Evolutionary conservation across 208 protist species (phyloP).

Genomic region (Trypanosoma boissoni): DNA sequence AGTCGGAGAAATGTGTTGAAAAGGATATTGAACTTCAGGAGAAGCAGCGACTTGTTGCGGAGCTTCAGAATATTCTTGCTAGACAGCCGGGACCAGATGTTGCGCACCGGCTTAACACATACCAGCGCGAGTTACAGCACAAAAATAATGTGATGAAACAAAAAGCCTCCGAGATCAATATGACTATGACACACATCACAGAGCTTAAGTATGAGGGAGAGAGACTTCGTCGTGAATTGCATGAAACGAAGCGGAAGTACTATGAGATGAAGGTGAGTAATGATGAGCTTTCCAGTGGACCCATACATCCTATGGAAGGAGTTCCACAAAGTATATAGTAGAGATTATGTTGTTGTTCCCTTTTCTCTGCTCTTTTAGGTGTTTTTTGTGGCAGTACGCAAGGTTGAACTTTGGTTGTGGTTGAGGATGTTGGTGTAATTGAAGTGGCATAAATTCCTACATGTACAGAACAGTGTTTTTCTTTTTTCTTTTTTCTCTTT

Average conservation of each 20-base stretch:
- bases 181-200: conserved; percentile 76
- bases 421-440: background rate
- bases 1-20: conserved; percentile 97
- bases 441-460: background rate
- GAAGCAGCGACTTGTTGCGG: conserved; percentile 94
- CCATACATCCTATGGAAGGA: background rate
- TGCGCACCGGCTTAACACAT: conserved; percentile 92
- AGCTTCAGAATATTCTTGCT: conserved; percentile 94
- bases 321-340: background rate
- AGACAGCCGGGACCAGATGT: conserved; percentile 94
- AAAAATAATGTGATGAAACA: conserved; percentile 94
- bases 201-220: conserved; percentile 95
- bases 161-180: conserved; percentile 87
- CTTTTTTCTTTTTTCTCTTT: background rate
- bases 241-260: conserved; percentile 93
- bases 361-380: background rate
- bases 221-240: conserved; percentile 88
- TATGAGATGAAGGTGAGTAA: conserved; percentile 92
- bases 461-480: background rate
- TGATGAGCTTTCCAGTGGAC: conserved; percentile 21
- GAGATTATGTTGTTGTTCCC: background rate
- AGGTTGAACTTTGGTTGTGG: background rate
- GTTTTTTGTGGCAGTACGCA: background rate
- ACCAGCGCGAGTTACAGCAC: conserved; percentile 91
- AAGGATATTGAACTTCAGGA: conserved; percentile 95